A percentile compares a stretch with the other conserved stretches of the same genome.
Conservation (phyloP, 73 alveolate genomes). For the Strombidium stylifer region DNA sequence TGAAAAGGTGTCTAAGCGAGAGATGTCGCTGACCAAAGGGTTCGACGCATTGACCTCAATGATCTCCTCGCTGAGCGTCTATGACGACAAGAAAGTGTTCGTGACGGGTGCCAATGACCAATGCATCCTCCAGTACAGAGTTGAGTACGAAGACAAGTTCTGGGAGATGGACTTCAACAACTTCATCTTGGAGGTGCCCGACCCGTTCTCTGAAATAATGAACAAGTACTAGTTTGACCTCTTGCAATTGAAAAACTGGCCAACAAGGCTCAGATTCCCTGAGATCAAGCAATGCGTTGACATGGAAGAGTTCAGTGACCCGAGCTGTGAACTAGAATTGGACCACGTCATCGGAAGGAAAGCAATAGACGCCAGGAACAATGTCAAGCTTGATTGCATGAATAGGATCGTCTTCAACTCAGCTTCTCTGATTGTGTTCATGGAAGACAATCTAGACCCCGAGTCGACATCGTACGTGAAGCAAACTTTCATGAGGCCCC, state of each 20-base stretch:
- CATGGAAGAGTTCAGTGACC: slow-evolving; percentile 44
- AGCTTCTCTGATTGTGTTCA: slow-evolving; percentile 77
- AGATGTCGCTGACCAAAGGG: slow-evolving; percentile 58
- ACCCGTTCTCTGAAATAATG: slow-evolving; percentile 72
- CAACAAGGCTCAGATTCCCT: slow-evolving; percentile 64
- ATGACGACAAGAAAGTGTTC: slow-evolving; percentile 35
- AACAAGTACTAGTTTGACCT: slow-evolving; percentile 52
- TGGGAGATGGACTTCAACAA: slow-evolving; percentile 68
- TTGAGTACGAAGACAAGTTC: slow-evolving; percentile 72
- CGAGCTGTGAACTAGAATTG: slow-evolving; percentile 58
- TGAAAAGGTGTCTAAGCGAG: slow-evolving; percentile 28
- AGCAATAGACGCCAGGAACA: slow-evolving; percentile 93
- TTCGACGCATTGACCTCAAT: slow-evolving; percentile 56
- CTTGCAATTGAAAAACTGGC: slow-evolving; percentile 53
- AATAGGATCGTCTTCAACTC: slow-evolving; percentile 88
- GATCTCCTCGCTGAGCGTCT: slow-evolving; percentile 36
- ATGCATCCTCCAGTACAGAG: slow-evolving; percentile 59
- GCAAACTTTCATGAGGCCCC: slow-evolving; percentile 55
- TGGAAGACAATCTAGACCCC: slow-evolving; percentile 41
- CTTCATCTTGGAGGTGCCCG: slow-evolving; percentile 50
- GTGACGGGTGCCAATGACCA: slow-evolving; percentile 36
- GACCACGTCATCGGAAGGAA: slow-evolving; percentile 86
- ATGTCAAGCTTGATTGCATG: slow-evolving; percentile 88
- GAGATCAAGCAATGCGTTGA: slow-evolving; percentile 70
- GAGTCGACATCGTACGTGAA: slow-evolving; percentile 29